Base-by-base conservation (phyloP, 2,329 filamentous ascomycete genomes). In the Fusarium bactridioides region DNA sequence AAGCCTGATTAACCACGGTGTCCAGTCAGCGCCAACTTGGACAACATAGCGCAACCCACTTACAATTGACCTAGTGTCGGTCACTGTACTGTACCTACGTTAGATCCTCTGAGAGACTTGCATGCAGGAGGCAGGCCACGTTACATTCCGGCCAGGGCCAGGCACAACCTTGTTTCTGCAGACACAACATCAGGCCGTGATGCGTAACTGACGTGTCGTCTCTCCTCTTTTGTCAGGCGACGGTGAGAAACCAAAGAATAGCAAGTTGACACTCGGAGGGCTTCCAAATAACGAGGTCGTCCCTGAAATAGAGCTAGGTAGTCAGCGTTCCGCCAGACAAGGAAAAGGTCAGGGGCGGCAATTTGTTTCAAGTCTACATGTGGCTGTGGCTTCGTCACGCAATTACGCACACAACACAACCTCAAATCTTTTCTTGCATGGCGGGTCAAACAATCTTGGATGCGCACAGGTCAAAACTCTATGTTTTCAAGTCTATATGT, bases 141-240 rank as follows among this genome's bases (percentile, higher is more conserved):
- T 67, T 55, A 58, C 61, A 70, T 70, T 63, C 67, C 51, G 45
- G n/a, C 40, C 61, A 70, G 66, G 61, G 50, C 50, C 50, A 53
- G 62, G 31, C 44, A 67, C 40, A 62, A 60, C 61, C 70, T 61
- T 58, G 61, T 70, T 70, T 53, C 48, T 54, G 47, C 41, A 56
- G 70, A 48, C 56, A 66, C 55, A n/a, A 55, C 68, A 58, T 54
- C 50, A 61, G 37, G 51, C 38, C 35, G 50, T 63, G 63, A 74
- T 75, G 64, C 60, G 51, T 13, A 38, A 65, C 73, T 75, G 73
- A 75, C 73, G 73, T 75, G 73, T 63, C 51, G 27, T 53, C 15
- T 62, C 35, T 33, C 37, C n/a, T 67, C 37, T 60, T 19, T 53
- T 29, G 27, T 37, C 45, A 43, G 23, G 38, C 25, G 18, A 37